Percentiles rank a stretch among this genome's conserved stretches.
These are phyloP conservation scores for Lactarius evosmus DNA, from an alignment of 768 basidiomycete species.

Conservation along the genomic window DNA sequence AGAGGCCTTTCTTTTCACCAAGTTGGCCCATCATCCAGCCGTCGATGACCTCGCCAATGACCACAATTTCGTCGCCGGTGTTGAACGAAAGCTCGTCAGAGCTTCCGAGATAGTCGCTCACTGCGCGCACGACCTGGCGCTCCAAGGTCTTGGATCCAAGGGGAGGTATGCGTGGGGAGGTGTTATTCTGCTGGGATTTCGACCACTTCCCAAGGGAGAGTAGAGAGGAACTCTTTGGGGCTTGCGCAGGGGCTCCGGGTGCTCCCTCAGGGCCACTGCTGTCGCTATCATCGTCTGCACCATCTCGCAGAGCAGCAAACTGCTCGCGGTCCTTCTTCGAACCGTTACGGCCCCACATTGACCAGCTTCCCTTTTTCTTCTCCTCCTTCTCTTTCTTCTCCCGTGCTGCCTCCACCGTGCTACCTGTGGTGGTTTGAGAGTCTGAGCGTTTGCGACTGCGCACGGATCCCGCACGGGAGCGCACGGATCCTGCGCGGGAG, in stretches of 20 bases:
- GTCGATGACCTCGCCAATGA: conserved; percentile 77
- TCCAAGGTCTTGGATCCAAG: conserved; percentile 38
- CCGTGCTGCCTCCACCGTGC: conserved; percentile 38
- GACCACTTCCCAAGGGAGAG: conserved; percentile 26
- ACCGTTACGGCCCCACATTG: conserved; percentile 18
- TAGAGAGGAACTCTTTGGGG: conserved; percentile 14
- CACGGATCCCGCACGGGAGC: conserved; percentile 44
- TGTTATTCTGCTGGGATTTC: conserved; percentile 16
- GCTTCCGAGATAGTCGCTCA: conserved; percentile 72
- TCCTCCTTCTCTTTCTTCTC: conserved; percentile 44
- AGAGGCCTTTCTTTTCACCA: conserved; percentile 68
- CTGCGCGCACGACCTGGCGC: conserved; percentile 51
- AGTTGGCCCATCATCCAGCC: conserved; percentile 91
- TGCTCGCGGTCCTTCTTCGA: conserved; percentile 40
- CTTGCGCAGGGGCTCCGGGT: conserved; percentile 31
- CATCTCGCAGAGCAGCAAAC: conserved; percentile 51
- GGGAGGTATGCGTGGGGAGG: conserved; percentile 18
- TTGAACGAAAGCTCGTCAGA: conserved; percentile 77
- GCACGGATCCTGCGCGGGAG: conserved; percentile 43
- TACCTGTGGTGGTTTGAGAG: conserved; percentile 44
- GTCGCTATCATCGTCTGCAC: conserved; percentile 44
- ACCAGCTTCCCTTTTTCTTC: conserved; percentile 54
- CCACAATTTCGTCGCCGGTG: conserved; percentile 69
- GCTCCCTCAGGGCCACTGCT: conserved; percentile 30
- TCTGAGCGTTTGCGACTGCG: conserved; percentile 59